Evolutionary conservation across 2,329 filamentous ascomycete genomes (phyloP), one percentile per base, ranked within the genome.

Genomic region (Microsporum audouinii): DNA sequence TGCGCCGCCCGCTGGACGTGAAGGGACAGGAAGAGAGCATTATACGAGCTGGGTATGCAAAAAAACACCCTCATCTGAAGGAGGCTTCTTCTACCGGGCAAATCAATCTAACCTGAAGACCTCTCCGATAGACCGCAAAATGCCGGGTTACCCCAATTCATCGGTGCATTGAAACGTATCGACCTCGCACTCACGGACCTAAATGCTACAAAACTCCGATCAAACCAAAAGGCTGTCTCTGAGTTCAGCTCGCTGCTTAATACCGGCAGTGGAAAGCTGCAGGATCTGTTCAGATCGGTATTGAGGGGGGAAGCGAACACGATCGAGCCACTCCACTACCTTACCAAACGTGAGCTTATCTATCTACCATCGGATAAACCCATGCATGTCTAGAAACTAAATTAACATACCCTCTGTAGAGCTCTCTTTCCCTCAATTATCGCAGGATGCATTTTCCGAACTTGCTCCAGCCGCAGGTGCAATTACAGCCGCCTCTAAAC

Each of bases 1-100:
- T 97, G 45, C 86, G 89, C 67, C 88, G 95, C 69, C 92, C 94
- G n/a, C 85, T 91, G 63, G 91, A 97, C 72, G 90, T 91, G 71
- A 92, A 94, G 70, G 90, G 88, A 67, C 85, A 88, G 64, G 94
- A 99, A 73, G 94, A 99, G 74, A 85, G 87, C 60, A 91, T 96
- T 65, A 91, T 99, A 69, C 86, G 90, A 60, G 84, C 86, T 66
- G 91, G 90, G 82, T 84, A 72, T 65, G 76, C 10, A 51, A 39
- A 12, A 39, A 8, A 6, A 39, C 17, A 1, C 17, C 7, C 43
- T 47, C 4, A 23, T 5, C 5, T 23, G 43, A 23, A 5, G 23
- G 38, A 39, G 34, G 5, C 5, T 34, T n/a, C 43, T 6, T 36
- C n/a, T 12, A 2, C 5, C 6, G 17, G 17, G 17, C 39, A 27